These are phyloP conservation scores for Pythium monospermum DNA, from an alignment of 352 stramenopile genomes.

Conservation along the genomic window DNA sequence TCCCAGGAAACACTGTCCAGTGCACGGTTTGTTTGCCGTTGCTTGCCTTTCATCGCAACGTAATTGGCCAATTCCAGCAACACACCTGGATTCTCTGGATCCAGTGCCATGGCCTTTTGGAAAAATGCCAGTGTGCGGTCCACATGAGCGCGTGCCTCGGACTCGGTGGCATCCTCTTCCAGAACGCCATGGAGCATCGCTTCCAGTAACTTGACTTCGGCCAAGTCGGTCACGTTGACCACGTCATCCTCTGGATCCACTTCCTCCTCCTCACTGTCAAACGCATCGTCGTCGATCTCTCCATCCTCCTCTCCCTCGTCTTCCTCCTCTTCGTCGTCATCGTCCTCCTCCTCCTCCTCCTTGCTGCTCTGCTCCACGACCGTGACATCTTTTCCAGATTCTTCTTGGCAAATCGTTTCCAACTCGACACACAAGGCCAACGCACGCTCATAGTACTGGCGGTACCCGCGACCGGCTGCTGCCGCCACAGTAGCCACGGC, in stretches of 20 bases:
- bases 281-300: constrained; percentile 13
- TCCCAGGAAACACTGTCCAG: constrained; percentile 27
- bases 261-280: constrained; percentile 17
- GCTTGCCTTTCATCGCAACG: constrained; percentile 35
- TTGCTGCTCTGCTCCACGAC: background rate
- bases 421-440: constrained; percentile 26
- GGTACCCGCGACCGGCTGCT: constrained; percentile 1
- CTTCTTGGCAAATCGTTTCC: constrained; percentile 25
- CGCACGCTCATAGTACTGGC: constrained; percentile 25
- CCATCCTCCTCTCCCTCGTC: constrained; percentile 9
- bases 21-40: constrained; percentile 12
- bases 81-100: constrained; percentile 48
- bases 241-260: constrained; percentile 20
- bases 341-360: constrained; percentile 3
- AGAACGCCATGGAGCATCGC: constrained; percentile 52
- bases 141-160: constrained; percentile 23
- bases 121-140: constrained; percentile 52
- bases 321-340: constrained; percentile 16
- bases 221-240: constrained; percentile 25
- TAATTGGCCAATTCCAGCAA: constrained; percentile 77
- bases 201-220: constrained; percentile 51
- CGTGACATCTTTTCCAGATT: constrained; percentile 6
- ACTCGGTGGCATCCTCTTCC: constrained; percentile 26
- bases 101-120: constrained; percentile 44
- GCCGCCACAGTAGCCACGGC: background rate